phyloP scores from a whole-genome alignment of 1,139 yeast genomes.

The Kurtzmaniella quercitrusa region DNA sequence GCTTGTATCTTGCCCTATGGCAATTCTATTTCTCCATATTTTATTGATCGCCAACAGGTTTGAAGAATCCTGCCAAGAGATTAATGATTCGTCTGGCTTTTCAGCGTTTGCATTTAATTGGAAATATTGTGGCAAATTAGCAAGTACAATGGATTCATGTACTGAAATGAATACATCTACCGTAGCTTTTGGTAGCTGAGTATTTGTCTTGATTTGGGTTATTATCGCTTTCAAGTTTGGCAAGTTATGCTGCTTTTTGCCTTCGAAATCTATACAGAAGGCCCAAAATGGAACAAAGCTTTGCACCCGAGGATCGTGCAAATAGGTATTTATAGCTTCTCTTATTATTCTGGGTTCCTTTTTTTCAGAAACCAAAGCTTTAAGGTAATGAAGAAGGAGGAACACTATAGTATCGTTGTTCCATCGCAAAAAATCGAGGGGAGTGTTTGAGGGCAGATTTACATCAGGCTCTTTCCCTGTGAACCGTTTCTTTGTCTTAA shows the following conservation, averaged over 20 bases:
- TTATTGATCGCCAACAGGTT: constrained; percentile 24
- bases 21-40: constrained; percentile 20
- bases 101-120: constrained; percentile 10
- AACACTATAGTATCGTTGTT: constrained; percentile 31
- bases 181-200: constrained; percentile 43
- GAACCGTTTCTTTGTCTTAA: background rate
- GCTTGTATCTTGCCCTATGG: constrained; percentile 15
- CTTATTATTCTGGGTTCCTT: constrained; percentile 17
- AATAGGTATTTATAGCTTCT: constrained; percentile 38
- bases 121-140: constrained; percentile 20
- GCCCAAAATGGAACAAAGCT: constrained; percentile 52
- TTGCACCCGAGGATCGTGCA: constrained; percentile 31
- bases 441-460: background rate
- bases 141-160: constrained; percentile 18
- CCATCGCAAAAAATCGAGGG: constrained; percentile 12
- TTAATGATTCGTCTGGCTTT: constrained; percentile 17
- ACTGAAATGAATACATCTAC: constrained; percentile 35
- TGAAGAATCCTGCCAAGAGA: constrained; percentile 23
- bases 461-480: too few relatives aligned
- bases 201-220: constrained; percentile 34
- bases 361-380: constrained; percentile 5
- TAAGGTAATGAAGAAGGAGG: constrained; percentile 20
- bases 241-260: constrained; percentile 34
- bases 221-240: constrained; percentile 41
- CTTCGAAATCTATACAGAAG: constrained; percentile 51